Evolutionary conservation across 441 rosid species (phyloP).

Genomic region (Gossypium schwendimanii): DNA sequence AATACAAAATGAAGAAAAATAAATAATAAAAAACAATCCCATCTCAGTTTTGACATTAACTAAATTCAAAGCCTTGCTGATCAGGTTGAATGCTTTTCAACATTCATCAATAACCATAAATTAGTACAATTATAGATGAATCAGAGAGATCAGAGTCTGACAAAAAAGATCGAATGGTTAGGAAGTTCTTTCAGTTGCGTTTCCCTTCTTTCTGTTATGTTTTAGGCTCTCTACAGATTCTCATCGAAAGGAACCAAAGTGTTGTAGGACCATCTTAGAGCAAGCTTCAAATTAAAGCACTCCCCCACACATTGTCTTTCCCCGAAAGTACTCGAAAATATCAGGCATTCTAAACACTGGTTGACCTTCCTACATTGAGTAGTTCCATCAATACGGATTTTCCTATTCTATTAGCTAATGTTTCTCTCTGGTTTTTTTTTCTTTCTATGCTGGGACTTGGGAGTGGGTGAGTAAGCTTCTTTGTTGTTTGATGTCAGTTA

Average conservation of each 20-base stretch:
- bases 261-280: not conserved
- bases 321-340: not conserved
- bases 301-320: not conserved
- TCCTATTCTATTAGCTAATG: not conserved
- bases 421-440: not conserved
- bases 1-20: not conserved
- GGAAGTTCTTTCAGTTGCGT: not conserved
- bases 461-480: no score
- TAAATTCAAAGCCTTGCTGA: not conserved
- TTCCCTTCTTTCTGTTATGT: not conserved
- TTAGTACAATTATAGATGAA: not conserved
- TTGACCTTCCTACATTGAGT: not conserved
- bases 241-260: not conserved
- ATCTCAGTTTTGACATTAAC: not conserved
- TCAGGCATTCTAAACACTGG: not conserved
- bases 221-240: not conserved
- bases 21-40: not conserved
- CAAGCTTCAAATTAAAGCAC: not conserved
- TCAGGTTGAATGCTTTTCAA: not conserved
- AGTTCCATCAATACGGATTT: not conserved
- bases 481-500: conserved; percentile 18
- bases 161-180: not conserved
- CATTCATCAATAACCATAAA: not conserved
- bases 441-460: not conserved
- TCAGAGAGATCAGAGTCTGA: not conserved